Conservation (phyloP, 2,329 filamentous ascomycete species). For the Calonectria crousiana region DNA sequence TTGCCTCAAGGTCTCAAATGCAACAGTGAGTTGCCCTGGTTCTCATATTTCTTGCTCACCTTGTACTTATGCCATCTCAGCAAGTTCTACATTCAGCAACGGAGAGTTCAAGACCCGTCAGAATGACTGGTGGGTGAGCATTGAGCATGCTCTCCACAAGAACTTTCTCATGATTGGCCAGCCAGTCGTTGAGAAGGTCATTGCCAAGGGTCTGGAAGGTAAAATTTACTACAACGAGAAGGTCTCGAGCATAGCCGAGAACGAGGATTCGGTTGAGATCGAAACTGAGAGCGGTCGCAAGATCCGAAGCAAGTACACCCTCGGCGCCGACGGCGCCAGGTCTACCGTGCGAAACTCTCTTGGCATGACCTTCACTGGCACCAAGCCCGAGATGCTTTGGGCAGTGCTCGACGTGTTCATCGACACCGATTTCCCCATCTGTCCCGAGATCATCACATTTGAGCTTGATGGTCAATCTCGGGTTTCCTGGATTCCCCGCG, state of each 20-base stretch:
- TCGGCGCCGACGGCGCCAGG: constrained; percentile 66
- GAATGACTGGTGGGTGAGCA: constrained; percentile 60
- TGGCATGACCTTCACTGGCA: constrained; percentile 56
- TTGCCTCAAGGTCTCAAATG: constrained; percentile 59
- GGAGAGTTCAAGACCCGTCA: constrained; percentile 62
- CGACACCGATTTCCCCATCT: constrained; percentile 61
- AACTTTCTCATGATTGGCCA: constrained; percentile 66
- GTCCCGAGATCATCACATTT: constrained; percentile 61
- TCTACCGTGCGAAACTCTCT: constrained; percentile 58
- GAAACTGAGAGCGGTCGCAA: constrained; percentile 48
- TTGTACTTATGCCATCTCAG: constrained; percentile 39
- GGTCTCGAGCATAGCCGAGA: constrained; percentile 64
- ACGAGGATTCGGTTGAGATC: constrained; percentile 62
- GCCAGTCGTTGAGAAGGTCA: constrained; percentile 56
- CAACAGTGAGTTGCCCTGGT: constrained; percentile 55
- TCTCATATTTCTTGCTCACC: neutral
- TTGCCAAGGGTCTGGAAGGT: constrained; percentile 50
- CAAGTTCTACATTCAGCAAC: constrained; percentile 60
- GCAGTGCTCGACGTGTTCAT: constrained; percentile 62
- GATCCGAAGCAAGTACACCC: constrained; percentile 55
- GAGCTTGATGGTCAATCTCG: constrained; percentile 59
- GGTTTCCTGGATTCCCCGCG: constrained; percentile 62
- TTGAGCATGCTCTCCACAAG: constrained; percentile 58
- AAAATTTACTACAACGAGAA: constrained; percentile 53
- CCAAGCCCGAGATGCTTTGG: constrained; percentile 64